Conservation (phyloP, 345 rosid genomes). For the Aquilaria yunnanensis region DNA sequence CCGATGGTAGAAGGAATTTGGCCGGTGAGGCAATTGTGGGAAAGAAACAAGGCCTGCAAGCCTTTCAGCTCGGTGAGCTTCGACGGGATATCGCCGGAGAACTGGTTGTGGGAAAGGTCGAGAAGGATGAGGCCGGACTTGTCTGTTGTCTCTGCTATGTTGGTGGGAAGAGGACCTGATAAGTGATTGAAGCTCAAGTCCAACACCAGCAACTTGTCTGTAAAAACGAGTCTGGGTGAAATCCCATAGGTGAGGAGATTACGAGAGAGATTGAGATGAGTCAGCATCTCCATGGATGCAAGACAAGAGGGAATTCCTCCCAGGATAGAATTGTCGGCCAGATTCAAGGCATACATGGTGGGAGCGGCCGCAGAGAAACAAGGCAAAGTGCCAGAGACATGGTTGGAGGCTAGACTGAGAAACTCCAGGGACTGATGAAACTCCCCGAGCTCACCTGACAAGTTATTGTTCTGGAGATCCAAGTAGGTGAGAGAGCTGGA, state of each 20-base stretch:
- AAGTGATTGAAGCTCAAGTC: conserved; percentile 81
- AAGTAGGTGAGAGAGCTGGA: conserved; percentile 50
- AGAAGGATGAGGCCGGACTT: conserved; percentile 75
- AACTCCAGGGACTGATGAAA: conserved; percentile 53
- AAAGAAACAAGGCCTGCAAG: conserved; percentile 80
- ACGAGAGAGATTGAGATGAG: conserved; percentile 59
- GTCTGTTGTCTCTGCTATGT: conserved; percentile 58
- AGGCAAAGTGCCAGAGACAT: conserved; percentile 73
- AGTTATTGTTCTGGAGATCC: conserved; percentile 56
- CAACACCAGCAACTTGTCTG: conserved; percentile 63
- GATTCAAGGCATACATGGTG: conserved; percentile 47
- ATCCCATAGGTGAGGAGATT: conserved; percentile 58
- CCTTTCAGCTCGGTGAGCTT: conserved; percentile 71
- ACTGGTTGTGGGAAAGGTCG: conserved; percentile 69
- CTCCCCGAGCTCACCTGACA: conserved; percentile 54
- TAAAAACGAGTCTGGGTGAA: conserved; percentile 66
- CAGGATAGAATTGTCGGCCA: conserved; percentile 56
- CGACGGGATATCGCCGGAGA: conserved; percentile 66
- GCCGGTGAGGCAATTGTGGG: conserved; percentile 69
- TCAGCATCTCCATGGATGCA: conserved; percentile 46
- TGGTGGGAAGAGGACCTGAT: conserved; percentile 59
- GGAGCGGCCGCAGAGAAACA: conserved; percentile 58
- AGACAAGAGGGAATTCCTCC: conserved; percentile 95
- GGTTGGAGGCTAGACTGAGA: conserved; percentile 69
- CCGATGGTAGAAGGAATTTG: conserved; percentile 81